These are phyloP conservation scores for Cornus suecica DNA, from an alignment of 148 eudicot species.

Conservation along the genomic window DNA sequence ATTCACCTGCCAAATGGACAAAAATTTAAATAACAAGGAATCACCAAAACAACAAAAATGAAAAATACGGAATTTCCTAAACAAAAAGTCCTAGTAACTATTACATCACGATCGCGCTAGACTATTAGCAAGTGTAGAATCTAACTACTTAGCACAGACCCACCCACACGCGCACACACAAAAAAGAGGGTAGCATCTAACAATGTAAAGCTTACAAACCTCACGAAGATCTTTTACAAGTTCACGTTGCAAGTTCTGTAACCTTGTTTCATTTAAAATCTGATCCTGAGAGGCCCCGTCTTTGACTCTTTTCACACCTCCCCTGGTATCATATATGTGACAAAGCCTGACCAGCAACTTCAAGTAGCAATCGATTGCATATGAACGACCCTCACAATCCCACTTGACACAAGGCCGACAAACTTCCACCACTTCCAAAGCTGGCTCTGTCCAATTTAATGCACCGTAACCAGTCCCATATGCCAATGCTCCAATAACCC, in stretches of 20 bases:
- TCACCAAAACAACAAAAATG: neutral
- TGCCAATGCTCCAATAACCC: conserved; percentile 98
- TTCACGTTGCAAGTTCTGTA: conserved; percentile 87
- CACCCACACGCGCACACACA: too few relatives aligned
- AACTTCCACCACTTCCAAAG: conserved; percentile 96
- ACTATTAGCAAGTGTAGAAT: neutral
- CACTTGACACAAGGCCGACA: conserved; percentile 98
- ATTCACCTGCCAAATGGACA: conserved; percentile 60
- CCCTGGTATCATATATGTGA: conserved; percentile 95
- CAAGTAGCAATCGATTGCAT: conserved; percentile 95
- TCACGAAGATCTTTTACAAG: conserved; percentile 86
- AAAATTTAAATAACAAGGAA: neutral
- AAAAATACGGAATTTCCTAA: neutral
- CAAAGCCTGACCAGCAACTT: conserved; percentile 95
- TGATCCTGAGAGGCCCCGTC: conserved; percentile 99
- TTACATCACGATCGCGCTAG: neutral
- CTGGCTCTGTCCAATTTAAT: conserved; percentile 96
- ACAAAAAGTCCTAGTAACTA: neutral
- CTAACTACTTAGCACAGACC: neutral
- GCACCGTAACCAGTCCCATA: conserved; percentile 99
- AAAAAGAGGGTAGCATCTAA: neutral
- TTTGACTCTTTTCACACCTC: conserved; percentile 93
- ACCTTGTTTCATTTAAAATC: conserved; percentile 86
- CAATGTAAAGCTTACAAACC: conserved; percentile 39
- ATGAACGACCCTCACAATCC: conserved; percentile 98